phyloP scores from a whole-genome alignment of 2,329 filamentous ascomycete genomes.

The Colletotrichum lupini region DNA sequence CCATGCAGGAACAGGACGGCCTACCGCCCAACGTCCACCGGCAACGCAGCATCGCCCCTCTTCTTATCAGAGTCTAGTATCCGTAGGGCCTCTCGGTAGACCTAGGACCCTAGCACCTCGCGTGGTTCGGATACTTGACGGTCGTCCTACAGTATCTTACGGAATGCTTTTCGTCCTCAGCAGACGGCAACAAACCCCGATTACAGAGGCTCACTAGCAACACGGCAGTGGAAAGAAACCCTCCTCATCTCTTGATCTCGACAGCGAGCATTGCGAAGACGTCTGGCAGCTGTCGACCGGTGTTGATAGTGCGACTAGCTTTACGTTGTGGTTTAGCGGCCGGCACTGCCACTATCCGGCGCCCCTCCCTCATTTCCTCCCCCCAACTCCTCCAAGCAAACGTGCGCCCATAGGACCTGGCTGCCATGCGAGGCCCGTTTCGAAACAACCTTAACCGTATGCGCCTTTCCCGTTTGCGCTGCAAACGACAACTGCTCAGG shows the following conservation, averaged over 20 bases:
- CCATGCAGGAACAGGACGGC: conserved; percentile 23
- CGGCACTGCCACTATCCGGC: conserved; percentile 18
- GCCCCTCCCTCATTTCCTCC: conserved; percentile 31
- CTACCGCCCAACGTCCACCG: conserved; percentile 20
- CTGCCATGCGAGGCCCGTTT: conserved; percentile 30
- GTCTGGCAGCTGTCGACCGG: background rate
- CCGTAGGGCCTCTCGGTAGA: background rate
- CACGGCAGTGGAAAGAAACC: background rate
- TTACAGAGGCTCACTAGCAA: background rate
- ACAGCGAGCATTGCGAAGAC: background rate
- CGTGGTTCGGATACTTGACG: background rate
- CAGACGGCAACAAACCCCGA: background rate
- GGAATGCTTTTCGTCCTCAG: background rate
- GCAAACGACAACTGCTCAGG: background rate
- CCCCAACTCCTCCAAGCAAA: conserved; percentile 9
- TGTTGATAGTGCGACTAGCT: conserved; percentile 5
- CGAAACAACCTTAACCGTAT: conserved; percentile 33
- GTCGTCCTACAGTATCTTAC: background rate
- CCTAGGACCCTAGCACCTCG: conserved; percentile 9
- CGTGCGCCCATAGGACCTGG: conserved; percentile 19
- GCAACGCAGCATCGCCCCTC: conserved; percentile 34
- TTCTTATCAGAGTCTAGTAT: conserved; percentile 25
- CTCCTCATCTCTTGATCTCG: background rate
- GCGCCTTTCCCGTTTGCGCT: conserved; percentile 17
- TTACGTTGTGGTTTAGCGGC: conserved; percentile 18